Evolutionary conservation across 2,329 filamentous ascomycete species (phyloP), one percentile per base, ranked within the genome.

Genomic region (Hypocrella siamensis): DNA sequence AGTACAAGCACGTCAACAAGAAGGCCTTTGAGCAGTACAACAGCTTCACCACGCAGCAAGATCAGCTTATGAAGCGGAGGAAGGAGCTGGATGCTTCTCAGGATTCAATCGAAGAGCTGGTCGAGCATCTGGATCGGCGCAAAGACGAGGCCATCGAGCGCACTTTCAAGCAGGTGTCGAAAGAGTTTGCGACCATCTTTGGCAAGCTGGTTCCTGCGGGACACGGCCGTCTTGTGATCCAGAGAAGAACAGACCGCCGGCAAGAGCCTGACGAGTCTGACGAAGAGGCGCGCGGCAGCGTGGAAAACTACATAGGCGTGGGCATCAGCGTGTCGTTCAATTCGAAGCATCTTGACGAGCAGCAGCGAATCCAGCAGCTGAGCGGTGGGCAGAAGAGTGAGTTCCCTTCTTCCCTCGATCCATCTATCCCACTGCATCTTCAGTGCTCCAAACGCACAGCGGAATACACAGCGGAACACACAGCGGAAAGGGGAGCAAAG

Each of bases 21-120:
- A 96, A 98, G 60, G 90, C 90, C 0, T 93, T 96, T 50, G 92
- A 98, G 57, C 90, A 98, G 54, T 98, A 96, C 62, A 92, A 88
- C 60, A 93, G 78, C 58, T 98, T 96, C 53, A 94, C 88, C 6
- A 80, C 77, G 31, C 84, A 94, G 56, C 79, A 92, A 35, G 86
- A 93, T 39, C 79, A 79, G 16, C 66, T 98, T 14, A 80, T 81
- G 31, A 79, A 81, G 47, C 79, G 90, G 42, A 75, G 88, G 31
- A 72, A 78, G 44, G 90, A 96, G 52, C 73, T 98, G 9, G 84
- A 93, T 45, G 76, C 75, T 11, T 88, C 82, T 3, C 84, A 93
- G 43, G 67, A 65, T 22, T 88, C 83, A 2, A 98, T 98, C 44
- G 79, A 92, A 48, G 84, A 92, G 44, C 75, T 98, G 17, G 92